Base-by-base conservation (phyloP, 768 basidiomycete species). In the Sistotremastrum suecicum region DNA sequence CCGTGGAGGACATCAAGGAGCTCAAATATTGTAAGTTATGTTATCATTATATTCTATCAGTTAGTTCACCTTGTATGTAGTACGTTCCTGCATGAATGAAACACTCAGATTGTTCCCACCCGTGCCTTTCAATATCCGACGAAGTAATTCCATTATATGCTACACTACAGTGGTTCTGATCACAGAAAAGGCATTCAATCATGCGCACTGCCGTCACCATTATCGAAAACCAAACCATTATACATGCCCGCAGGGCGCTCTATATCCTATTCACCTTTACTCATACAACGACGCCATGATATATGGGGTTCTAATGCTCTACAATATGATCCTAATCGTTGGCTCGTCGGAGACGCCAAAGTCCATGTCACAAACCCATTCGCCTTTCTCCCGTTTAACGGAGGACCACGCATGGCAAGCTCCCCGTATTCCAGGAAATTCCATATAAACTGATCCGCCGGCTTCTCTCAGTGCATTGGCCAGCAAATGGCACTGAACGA, bases 31-130 rank as follows among this genome's bases (percentile, higher is more conserved):
- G 63, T 64, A 38, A 40, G 58, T 53, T 20, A 20, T 39, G 37
- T 12, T 7, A 44, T 31, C 39, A 32, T 5, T 29, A 31, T 33
- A n/a, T 10, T 12, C 42, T 5, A 34, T 7, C 36, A 30, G 2
- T 33, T 11, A 4, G 43, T 42, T 39, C 41, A 31, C 20, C 32
- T 39, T 8, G 6, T 32, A 8, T 33, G 30, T 39, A 53, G 52
- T 53, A 28, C 46, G 50, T 10, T 42, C 52, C 10, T 60, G 62
- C 40, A 54, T 66, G 39, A 60, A 64, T 43, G 66, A 67, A 48
- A 56, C 56, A 1, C 50, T 67, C 33, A 52, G 66, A 2, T 52
- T 67, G 9, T 67, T 63, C 50, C 64, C 66, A 3, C 63, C 64
- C 5, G 60, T 67, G 1, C 66, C 66, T 0, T 54, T 63, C 44